Base-by-base conservation (phyloP, 2,329 filamentous ascomycete genomes). In the Colletotrichum sp. region DNA sequence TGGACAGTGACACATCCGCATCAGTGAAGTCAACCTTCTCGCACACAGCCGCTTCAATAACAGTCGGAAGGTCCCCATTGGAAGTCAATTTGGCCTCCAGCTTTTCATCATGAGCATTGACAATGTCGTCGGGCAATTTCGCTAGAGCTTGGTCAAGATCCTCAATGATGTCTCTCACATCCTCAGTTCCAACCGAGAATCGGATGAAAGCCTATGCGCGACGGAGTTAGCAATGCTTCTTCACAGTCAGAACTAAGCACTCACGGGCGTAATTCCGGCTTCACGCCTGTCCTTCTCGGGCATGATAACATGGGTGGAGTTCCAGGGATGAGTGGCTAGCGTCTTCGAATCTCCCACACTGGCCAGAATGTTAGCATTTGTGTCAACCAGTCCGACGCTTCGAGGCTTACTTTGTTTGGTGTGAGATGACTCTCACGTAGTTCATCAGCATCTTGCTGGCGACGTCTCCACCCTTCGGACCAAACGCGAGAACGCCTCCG, bases 361-460 rank as follows among this genome's bases (percentile, higher is more conserved):
- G 9, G 9, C 22, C 34, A 18, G 15, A 9, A 22, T 24, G 32
- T 24, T 18, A 22, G 28, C 24, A 39, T 10, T 9, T 32, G 24
- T 16, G 6, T 26, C 22, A 24, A 26, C 2, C 1, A 13, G 5
- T 28, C 12, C 8, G 28, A 30, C 1, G 3, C 22, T 18, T 9
- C 12, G 13, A 16, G 6, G 10, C 95, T 95, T 55, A 93, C 93
- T 77, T 95, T 85, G 81, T 95, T 94, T 24, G 92, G 93, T 77
- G 94, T 92, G 80, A 95, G 84, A 87, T 94, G 93, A 83, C 95
- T 92, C 79, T 89, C 89, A 82, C 95, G 93, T 22, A 95, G 93
- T 24, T 95, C 90, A 18, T 81, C 80, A 82, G 52, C 89, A 68
- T 92, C 91, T 28, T 91, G 48, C 65, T 68, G 9, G 65, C 92